These are phyloP conservation scores for Coniophora puteana DNA, from an alignment of 1,284 basidiomycete genomes.

Conservation along the genomic window DNA sequence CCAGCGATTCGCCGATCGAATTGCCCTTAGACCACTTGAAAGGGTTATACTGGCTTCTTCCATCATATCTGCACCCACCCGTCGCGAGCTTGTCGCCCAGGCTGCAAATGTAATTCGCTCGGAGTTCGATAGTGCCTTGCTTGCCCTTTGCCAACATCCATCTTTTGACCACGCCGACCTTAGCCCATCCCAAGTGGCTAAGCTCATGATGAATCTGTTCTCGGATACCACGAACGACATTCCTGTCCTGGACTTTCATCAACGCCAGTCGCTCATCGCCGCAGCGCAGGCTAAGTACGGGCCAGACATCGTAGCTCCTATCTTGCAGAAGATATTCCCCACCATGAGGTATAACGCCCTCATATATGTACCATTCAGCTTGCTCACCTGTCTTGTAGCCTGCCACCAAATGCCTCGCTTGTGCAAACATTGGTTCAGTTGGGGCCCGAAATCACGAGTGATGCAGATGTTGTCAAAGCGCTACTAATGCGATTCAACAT, in stretches of 20 bases:
- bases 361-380: conserved; percentile 8
- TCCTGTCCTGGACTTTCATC: conserved; percentile 63
- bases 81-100: conserved; percentile 68
- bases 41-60: conserved; percentile 72
- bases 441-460: conserved; percentile 72
- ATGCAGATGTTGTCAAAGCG: conserved; percentile 65
- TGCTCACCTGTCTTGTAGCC: conserved; percentile 34
- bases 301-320: conserved; percentile 45
- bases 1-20: conserved; percentile 70
- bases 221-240: conserved; percentile 61
- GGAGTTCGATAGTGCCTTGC: conserved; percentile 74
- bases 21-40: conserved; percentile 77
- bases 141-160: conserved; percentile 70
- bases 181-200: conserved; percentile 67
- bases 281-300: conserved; percentile 78
- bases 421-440: conserved; percentile 72
- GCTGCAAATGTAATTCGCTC: conserved; percentile 63
- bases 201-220: conserved; percentile 77
- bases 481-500: conserved; percentile 71
- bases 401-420: conserved; percentile 61
- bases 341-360: conserved; percentile 52
- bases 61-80: conserved; percentile 63
- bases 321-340: conserved; percentile 45
- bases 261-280: conserved; percentile 68
- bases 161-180: conserved; percentile 80